Evolutionary conservation across 371 early-diverging fungal species (phyloP).

Genomic region (Mucor plumbeus): DNA sequence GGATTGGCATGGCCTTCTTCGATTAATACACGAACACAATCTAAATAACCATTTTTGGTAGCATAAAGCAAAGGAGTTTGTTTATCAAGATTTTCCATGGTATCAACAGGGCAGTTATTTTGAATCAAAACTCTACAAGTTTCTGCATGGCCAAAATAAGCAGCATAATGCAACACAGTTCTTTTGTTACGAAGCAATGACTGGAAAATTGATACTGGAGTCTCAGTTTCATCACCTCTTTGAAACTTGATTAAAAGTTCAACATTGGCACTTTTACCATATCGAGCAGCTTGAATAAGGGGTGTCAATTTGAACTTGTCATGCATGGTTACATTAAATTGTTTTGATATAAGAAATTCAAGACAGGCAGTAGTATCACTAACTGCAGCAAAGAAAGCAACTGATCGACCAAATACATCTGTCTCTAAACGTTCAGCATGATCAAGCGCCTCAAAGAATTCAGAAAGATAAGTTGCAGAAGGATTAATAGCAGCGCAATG

Average conservation of each 20-base stretch:
- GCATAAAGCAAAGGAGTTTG: constrained; percentile 57
- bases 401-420: constrained; percentile 54
- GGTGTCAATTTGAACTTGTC: constrained; percentile 59
- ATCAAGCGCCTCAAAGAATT: constrained; percentile 47
- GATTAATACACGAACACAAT: constrained; percentile 50
- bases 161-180: constrained; percentile 64
- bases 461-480: constrained; percentile 40
- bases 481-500: constrained; percentile 56
- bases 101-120: constrained; percentile 51
- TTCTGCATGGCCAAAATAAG: constrained; percentile 56
- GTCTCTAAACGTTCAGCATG: constrained; percentile 42
- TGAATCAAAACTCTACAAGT: constrained; percentile 50
- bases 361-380: constrained; percentile 56
- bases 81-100: constrained; percentile 45
- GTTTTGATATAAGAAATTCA: constrained; percentile 48
- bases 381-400: constrained; percentile 66
- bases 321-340: constrained; percentile 31
- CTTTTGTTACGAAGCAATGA: constrained; percentile 49
- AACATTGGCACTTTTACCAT: constrained; percentile 48
- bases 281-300: constrained; percentile 60
- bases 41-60: constrained; percentile 53
- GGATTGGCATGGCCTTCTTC: constrained; percentile 55
- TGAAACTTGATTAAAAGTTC: constrained; percentile 21
- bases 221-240: neutral
- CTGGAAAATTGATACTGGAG: constrained; percentile 26